These are phyloP conservation scores for Neckera pumila DNA, from an alignment of 225 moss, liverwort and hornwort genomes.

Conservation along the genomic window DNA sequence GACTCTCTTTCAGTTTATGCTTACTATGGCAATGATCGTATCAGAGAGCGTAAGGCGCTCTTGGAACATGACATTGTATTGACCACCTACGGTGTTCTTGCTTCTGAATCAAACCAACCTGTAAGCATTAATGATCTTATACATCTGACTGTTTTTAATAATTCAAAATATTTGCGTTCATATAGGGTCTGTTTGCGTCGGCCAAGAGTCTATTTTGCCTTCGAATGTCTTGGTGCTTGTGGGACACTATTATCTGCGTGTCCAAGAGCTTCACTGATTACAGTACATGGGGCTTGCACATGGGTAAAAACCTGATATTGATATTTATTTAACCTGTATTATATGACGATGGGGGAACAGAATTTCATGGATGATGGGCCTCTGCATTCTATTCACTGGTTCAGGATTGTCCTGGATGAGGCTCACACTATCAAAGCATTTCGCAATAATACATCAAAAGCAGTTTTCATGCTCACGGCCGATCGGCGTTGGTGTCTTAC, in stretches of 20 bases:
- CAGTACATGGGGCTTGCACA: not conserved
- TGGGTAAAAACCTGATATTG: not conserved
- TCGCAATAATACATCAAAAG: slow-evolving; percentile 53
- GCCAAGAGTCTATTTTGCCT: not conserved
- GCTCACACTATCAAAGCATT: slow-evolving; percentile 75
- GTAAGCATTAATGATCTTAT: slow-evolving; percentile 8
- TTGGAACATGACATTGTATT: slow-evolving; percentile 68
- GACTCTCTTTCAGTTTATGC: slow-evolving; percentile 62
- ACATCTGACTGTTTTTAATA: not conserved
- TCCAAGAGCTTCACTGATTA: not conserved
- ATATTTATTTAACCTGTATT: not conserved
- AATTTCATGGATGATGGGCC: slow-evolving; percentile 46
- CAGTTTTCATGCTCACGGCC: slow-evolving; percentile 70
- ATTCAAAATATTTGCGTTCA: not conserved
- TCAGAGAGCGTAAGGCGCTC: slow-evolving; percentile 48
- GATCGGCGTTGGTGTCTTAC: slow-evolving; percentile 95
- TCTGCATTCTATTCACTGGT: slow-evolving; percentile 76
- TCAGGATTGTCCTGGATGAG: slow-evolving; percentile 75
- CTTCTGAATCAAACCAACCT: slow-evolving; percentile 57
- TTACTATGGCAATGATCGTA: slow-evolving; percentile 67
- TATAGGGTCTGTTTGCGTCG: not conserved
- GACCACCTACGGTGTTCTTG: slow-evolving; percentile 78
- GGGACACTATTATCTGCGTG: not conserved
- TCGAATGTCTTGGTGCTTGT: not conserved
- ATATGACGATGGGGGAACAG: slow-evolving; percentile 18